Conservation (phyloP, 2,329 filamentous ascomycete genomes). For the Fusarium pseudograminearum region DNA sequence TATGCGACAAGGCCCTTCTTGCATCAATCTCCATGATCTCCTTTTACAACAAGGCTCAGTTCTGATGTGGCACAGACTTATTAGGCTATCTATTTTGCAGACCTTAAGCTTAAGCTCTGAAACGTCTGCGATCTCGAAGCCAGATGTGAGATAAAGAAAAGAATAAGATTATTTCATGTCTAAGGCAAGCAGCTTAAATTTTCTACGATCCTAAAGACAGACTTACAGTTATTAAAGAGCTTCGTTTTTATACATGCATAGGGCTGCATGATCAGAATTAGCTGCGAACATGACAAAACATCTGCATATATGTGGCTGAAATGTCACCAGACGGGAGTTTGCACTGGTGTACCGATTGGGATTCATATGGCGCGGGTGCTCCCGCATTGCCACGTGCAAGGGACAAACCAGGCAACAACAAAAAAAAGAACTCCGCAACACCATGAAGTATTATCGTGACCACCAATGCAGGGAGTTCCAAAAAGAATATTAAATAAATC, state of each 20-base stretch:
- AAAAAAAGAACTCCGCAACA: conserved; percentile 1
- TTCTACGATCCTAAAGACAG: not conserved
- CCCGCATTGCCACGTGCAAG: not conserved
- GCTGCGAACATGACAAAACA: not conserved
- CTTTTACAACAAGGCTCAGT: not conserved
- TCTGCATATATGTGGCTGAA: not conserved
- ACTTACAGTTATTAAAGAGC: not conserved
- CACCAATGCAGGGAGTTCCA: not conserved
- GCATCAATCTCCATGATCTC: not conserved
- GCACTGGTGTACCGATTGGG: not conserved
- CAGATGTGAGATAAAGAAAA: not conserved
- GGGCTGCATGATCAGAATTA: not conserved
- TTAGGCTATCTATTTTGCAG: too few relatives aligned
- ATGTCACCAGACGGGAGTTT: not conserved
- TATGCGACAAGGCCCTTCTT: not conserved
- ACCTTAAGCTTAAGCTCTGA: too few relatives aligned
- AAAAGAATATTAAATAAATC: not conserved
- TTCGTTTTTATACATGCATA: not conserved
- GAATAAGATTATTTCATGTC: not conserved
- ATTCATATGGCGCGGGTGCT: not conserved
- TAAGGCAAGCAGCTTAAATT: not conserved
- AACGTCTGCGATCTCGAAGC: too few relatives aligned
- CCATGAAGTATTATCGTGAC: not conserved
- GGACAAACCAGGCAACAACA: not conserved
- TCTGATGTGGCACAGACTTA: not conserved